Evolutionary conservation across 768 basidiomycete genomes (phyloP), one percentile per base, ranked within the genome.

Genomic region (Austroboletus eburneus): DNA sequence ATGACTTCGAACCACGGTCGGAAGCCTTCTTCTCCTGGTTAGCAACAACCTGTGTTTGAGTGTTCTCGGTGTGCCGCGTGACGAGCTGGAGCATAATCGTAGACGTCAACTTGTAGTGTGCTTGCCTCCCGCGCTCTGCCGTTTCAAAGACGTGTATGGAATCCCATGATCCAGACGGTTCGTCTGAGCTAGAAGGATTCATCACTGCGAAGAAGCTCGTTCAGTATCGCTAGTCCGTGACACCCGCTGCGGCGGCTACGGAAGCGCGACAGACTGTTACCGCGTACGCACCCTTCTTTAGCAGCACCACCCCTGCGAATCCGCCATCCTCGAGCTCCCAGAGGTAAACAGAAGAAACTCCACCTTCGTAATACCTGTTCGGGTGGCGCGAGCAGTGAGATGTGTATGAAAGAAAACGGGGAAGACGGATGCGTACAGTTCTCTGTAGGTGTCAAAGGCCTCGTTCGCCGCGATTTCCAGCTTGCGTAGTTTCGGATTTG

Each of bases 121-220:
- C 93, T 56, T 88, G 83, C 40, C 95, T 78, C 5, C 89, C 93
- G 37, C 93, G 81, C 62, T 96, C 93, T n/a, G 80, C 76, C 2
- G 88, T 79, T 67, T 99, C 96, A 56, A 99, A 97, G 43, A 98
- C 95, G 62, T 99, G 96, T 51, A 99, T 91, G 2, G 93, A 95
- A 63, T 99, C 94, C 96, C 96, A 99, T 44, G 91, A 85, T 20
- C 92, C 91, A 0, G 86, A 80, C 6, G 87, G 82, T 50, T 84
- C 85, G 45, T 73, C 72, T 10, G 71, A 59, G 7, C 74, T 67
- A 10, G 72, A 64, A 3, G 83, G 79, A 21, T 69, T 76, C 74
- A 90, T 78, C 5, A 74, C 87, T 90, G 51, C n/a, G 38, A 36
- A 46, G n/a, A 29, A 35, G 37, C 30, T 16, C 30, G 9, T 20